phyloP scores from a whole-genome alignment of 352 stramenopile genomes.

The Nothophytophthora sp. region DNA sequence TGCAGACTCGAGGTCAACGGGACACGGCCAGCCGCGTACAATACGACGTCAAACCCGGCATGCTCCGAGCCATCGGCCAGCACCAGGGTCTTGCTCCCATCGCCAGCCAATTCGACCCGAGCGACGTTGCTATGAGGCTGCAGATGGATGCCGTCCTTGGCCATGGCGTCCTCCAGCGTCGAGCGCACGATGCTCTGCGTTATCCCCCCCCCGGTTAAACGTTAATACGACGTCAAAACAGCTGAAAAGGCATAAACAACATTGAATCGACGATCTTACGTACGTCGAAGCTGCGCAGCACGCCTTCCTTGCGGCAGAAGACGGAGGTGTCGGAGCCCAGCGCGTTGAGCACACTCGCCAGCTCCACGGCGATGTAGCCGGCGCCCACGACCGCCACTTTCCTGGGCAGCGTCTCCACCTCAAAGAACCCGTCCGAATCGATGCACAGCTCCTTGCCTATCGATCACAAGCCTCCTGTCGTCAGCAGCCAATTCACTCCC shows the following conservation, averaged over 20 bases:
- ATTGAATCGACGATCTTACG: conserved; percentile 2
- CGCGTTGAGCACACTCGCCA: conserved; percentile 95
- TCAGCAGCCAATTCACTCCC: background rate
- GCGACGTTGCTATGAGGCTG: conserved; percentile 47
- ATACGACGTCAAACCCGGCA: conserved; percentile 75
- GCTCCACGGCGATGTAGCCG: conserved; percentile 98
- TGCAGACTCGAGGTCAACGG: conserved; percentile 56
- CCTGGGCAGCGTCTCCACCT: conserved; percentile 91
- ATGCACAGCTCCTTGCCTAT: conserved; percentile 92
- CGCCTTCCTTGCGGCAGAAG: conserved; percentile 86
- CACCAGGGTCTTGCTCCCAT: conserved; percentile 62
- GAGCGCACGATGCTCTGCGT: conserved; percentile 42
- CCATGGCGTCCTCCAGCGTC: conserved; percentile 62
- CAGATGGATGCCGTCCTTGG: conserved; percentile 52
- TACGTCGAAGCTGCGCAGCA: conserved; percentile 90
- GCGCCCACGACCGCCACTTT: conserved; percentile 96
- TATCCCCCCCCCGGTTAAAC: conserved; percentile 1
- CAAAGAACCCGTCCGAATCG: conserved; percentile 97
- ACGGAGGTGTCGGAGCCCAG: conserved; percentile 92
- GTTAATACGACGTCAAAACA: background rate
- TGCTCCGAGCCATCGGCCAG: conserved; percentile 41
- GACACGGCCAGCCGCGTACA: conserved; percentile 83
- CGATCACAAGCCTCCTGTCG: too few species aligned
- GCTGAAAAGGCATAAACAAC: background rate
- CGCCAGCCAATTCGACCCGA: conserved; percentile 32